Base-by-base conservation (phyloP, 2,329 filamentous ascomycete genomes). In the Leptographium wingfieldii region DNA sequence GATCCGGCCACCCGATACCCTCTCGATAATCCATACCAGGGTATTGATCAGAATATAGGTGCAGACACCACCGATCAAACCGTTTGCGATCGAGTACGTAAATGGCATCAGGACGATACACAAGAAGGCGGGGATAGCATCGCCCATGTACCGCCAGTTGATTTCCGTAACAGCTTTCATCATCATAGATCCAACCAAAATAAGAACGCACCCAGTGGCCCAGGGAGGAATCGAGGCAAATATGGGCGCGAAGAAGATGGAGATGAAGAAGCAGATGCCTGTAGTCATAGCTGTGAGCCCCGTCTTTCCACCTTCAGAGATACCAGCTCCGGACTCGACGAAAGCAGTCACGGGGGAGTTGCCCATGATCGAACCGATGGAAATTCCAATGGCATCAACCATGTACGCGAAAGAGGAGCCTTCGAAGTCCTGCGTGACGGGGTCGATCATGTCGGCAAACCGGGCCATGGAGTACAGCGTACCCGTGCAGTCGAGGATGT, bases 391-490 rank as follows among this genome's bases (percentile, higher is more conserved):
- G 1, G 87, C 86, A 65, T 90, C 87, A 5, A 81, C 82, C 65
- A 81, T 86, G 70, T 90, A 90, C 1, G 90, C 91, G 38, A 92
- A 73, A 1, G 90, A 89, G 2, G 87, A 92, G 54, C 90, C 85
- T 59, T 91, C 88, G 64, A 95, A 95, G 69, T 95, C 90, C 68
- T 91, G 86, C 19, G 85, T 83, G 2, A 86, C 82, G 29, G 63
- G 62, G 19, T 65, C 79, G 73, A 67, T 84, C 78, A 64, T 87
- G 64, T 65, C 65, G 62, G 81, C 84, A 72, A 89, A 90, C 33
- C 85, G 83, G 2, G 86, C 87, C 86, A 90, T 90, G 19, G 86
- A 87, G 73, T 90, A 90, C 49, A 90, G 74, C 0, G 86, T 90
- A 55, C 86, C 87, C 0, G 87, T 90, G 66, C 83, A 85, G 68